These are phyloP conservation scores for Trypanosoma platydactyli DNA, from an alignment of 208 protist genomes.

Conservation along the genomic window DNA sequence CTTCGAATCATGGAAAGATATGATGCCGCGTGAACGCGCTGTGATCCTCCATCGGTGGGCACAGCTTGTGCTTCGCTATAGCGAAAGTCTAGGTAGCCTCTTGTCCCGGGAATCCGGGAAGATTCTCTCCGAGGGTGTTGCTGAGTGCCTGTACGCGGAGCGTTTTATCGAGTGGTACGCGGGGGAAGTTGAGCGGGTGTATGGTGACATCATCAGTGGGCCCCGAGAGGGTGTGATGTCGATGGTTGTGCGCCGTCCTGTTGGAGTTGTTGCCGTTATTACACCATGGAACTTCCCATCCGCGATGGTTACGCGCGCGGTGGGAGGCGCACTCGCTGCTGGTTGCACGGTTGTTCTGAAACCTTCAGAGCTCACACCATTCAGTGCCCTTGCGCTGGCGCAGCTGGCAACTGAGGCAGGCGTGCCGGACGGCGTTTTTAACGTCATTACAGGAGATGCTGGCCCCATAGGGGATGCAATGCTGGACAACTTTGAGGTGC, in stretches of 20 bases:
- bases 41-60: conserved; percentile 67
- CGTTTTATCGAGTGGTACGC: conserved; percentile 86
- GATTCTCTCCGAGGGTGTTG: conserved; percentile 64
- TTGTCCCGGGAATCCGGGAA: conserved; percentile 86
- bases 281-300: conserved; percentile 95
- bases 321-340: conserved; percentile 85
- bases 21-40: conserved; percentile 62
- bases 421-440: conserved; percentile 79
- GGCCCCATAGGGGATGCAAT: conserved; percentile 57
- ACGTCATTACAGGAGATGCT: conserved; percentile 80
- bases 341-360: conserved; percentile 91
- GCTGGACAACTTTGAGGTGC: conserved; percentile 62
- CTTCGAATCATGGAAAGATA: conserved; percentile 63
- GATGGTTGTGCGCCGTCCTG: conserved; percentile 73
- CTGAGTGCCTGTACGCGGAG: conserved; percentile 67
- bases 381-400: conserved; percentile 73
- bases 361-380: conserved; percentile 81
- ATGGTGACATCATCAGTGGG: conserved; percentile 73
- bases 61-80: conserved; percentile 51
- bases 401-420: conserved; percentile 70
- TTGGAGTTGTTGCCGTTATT: conserved; percentile 86
- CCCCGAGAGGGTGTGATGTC: conserved; percentile 50
- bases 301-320: conserved; percentile 76
- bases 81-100: conserved; percentile 50
- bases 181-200: conserved; percentile 78